A percentile compares a stretch with the other conserved stretches of the same genome.
Evolutionary conservation across 129 eudicot genomes (phyloP).

Genomic region (Kitagawia praeruptora): DNA sequence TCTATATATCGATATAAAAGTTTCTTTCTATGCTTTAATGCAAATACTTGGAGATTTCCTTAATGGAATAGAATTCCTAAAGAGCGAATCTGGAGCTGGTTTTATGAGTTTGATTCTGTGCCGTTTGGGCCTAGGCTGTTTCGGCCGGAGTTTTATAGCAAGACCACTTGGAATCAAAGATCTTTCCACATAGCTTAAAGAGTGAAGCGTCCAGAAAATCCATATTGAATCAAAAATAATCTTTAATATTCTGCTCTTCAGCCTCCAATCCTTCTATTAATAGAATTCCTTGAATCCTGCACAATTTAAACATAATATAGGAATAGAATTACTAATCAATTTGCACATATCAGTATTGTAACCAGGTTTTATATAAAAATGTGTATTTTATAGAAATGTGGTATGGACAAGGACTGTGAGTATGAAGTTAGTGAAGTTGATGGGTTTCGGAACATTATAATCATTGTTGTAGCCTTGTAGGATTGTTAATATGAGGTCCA

Average conservation of each 20-base stretch:
- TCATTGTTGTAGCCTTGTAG: background rate
- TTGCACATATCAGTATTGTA: background rate
- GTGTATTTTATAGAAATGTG: background rate
- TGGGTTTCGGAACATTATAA: background rate
- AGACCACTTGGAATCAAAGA: background rate
- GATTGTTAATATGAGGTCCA: background rate
- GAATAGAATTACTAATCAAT: background rate
- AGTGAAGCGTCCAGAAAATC: background rate
- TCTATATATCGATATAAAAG: too few species aligned
- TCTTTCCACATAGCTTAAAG: background rate
- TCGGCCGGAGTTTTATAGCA: background rate
- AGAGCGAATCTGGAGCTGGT: background rate
- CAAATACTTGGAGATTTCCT: background rate
- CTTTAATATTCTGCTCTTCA: background rate
- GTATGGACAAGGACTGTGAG: background rate
- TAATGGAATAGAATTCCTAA: background rate
- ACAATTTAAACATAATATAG: background rate
- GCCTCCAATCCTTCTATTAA: background rate
- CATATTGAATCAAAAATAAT: too few species aligned
- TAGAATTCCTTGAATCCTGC: too few species aligned
- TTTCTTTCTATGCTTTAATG: background rate
- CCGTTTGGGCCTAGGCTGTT: background rate
- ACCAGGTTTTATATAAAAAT: background rate
- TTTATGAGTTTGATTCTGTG: background rate
- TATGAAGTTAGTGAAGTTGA: background rate